These are phyloP conservation scores for Irpex sp. DNA, from an alignment of 1,284 basidiomycete genomes.

Conservation along the genomic window DNA sequence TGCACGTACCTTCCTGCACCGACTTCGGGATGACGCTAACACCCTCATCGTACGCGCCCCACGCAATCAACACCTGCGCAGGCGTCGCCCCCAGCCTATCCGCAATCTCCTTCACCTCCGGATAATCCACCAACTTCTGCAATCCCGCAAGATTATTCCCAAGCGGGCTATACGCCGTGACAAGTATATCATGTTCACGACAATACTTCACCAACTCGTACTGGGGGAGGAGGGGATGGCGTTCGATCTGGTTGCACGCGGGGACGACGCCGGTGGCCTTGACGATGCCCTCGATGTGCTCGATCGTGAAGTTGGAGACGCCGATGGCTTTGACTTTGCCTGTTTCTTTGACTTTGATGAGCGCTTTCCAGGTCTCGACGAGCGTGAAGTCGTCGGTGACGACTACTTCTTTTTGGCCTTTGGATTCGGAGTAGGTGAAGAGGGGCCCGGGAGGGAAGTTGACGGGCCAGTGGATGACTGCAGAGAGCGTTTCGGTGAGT, in stretches of 20 bases:
- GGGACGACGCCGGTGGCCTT: slow-evolving; percentile 74
- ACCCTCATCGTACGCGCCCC: slow-evolving; percentile 35
- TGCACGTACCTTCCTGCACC: slow-evolving; percentile 32
- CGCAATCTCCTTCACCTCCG: slow-evolving; percentile 55
- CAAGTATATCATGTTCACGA: slow-evolving; percentile 68
- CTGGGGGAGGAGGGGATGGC: slow-evolving; percentile 74
- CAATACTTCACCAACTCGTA: slow-evolving; percentile 65
- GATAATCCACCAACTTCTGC: slow-evolving; percentile 58
- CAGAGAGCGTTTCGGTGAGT: neutral
- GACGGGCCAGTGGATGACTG: slow-evolving; percentile 87
- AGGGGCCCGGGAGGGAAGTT: slow-evolving; percentile 62
- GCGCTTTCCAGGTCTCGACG: slow-evolving; percentile 80
- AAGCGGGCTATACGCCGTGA: slow-evolving; percentile 83
- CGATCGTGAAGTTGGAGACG: slow-evolving; percentile 79
- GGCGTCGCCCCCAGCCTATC: slow-evolving; percentile 34
- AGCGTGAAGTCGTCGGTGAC: slow-evolving; percentile 59
- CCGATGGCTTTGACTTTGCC: slow-evolving; percentile 58
- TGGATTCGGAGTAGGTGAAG: slow-evolving; percentile 45
- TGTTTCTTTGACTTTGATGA: slow-evolving; percentile 54
- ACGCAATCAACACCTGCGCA: slow-evolving; percentile 50
- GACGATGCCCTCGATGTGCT: slow-evolving; percentile 65
- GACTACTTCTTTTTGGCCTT: slow-evolving; percentile 36
- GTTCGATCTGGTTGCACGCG: slow-evolving; percentile 79
- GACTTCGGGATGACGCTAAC: slow-evolving; percentile 50
- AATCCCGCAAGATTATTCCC: slow-evolving; percentile 66